Base-by-base conservation (phyloP, 2,329 filamentous ascomycete species). In the Aspergillus fischeri region DNA sequence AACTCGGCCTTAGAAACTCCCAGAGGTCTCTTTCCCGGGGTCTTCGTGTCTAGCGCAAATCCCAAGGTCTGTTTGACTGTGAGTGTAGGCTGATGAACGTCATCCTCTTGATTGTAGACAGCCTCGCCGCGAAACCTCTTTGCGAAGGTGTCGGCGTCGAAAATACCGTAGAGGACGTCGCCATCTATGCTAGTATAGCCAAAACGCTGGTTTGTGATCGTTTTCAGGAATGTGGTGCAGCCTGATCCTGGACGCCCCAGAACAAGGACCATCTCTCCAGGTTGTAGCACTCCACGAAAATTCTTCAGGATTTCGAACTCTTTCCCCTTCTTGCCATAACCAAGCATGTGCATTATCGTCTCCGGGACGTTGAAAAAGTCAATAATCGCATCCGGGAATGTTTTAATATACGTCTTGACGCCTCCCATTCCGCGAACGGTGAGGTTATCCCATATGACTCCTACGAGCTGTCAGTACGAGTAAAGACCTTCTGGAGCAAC, bases 191-290 rank as follows among this genome's bases (percentile, higher is more conserved):
- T 78, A n/a, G 82, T 84, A 63, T 85, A 86, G 4, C 83, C 83
- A 61, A 78, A 82, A 20, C 84, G 81, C 68, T 89, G 86, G 67
- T 89, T 89, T 17, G 86, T 81, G 57, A 89, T 87, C 0, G 83
- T 79, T 72, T 87, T 88, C 54, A 89, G 79, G 63, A 89, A 88
- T 0, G 86, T 87, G 1, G 86, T 87, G 69, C 87, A 90, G 27
- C 87, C 87, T 0, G 83, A 86, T 0, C 90, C 90, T 0, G 91
- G 91, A 60, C 86, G 83, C 24, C 91, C 91, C 6, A 95, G 79
- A 0, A 95, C 91, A 1, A 95, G 79, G 0, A 93, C 83, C 91
- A 96, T 96, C 78, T 96, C 92, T 1, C 92, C 92, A 0, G 91
- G 89, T 61, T 87, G 86, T 56, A 86, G 84, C 1, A 89, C 81